Evolutionary conservation across 2,329 filamentous ascomycete genomes (phyloP), one percentile per base, ranked within the genome.

Genomic region (Podosphaera xanthii): DNA sequence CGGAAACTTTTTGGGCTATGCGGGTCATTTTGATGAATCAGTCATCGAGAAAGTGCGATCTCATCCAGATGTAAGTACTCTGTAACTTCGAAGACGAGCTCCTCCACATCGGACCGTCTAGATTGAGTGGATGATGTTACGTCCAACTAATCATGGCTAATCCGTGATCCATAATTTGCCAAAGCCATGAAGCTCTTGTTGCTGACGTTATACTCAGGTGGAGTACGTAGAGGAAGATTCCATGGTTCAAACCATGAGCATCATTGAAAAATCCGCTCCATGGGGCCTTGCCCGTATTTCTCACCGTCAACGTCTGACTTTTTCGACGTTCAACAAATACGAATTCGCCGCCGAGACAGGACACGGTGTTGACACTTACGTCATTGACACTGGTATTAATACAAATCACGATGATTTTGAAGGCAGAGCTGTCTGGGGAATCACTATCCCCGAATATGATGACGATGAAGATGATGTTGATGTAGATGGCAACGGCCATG

Each of bases 261-360:
- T 72, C 62, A 71, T 76, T 65, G 70, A 73, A n/a, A 92, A 88
- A 78, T 84, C 87, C 72, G 87, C 94, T 64, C 92, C 92, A n/a
- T 98, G 94, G 92, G 92, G 94, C 76, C 80, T 98, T 64, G 92
- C 94, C 66, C 88, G 92, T 82, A 87, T 98, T 75, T 98, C 92
- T 40, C 92, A 98, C 78, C 87, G 92, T 66, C 78, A 92, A 64
- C 78, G 79, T 64, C 79, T 98, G 65, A 84, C 80, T 71, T 97
- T 98, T 71, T 84, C 86, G 67, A 90, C 82, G 72, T 97, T 92
- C 77, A 97, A 96, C 81, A 96, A 97, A 77, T 98, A 98, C 77
- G 80, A 97, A 44, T 98, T 92, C 72, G 80, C 89, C 60, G 78
- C 80, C 60, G 85, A 94, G 59, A 91, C 86, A 70, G 92, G 92